Evolutionary conservation across 805 yeast species (phyloP).

Genomic region (Wickerhamia fluorescens): DNA sequence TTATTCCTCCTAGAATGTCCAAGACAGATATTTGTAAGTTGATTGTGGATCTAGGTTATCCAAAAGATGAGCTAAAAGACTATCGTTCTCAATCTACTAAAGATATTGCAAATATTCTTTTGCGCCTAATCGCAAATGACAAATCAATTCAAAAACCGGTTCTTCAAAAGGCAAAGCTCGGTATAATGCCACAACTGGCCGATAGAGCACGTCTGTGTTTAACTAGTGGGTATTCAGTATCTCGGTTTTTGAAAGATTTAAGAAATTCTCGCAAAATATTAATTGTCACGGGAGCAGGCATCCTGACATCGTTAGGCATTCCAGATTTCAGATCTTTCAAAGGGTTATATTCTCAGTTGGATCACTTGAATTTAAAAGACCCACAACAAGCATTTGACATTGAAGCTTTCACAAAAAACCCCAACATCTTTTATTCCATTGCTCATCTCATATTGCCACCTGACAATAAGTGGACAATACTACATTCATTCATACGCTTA

Average conservation of each 20-base stretch:
- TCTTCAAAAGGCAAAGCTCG: background rate
- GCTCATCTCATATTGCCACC: conserved; percentile 79
- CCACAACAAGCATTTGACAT: conserved; percentile 89
- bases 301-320: conserved; percentile 81
- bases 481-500: conserved; percentile 32
- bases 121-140: conserved; percentile 8
- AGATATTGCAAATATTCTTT: conserved; percentile 6
- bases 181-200: no score
- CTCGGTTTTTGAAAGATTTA: conserved; percentile 13
- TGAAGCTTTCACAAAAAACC: conserved; percentile 64
- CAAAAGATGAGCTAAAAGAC: conserved; percentile 3
- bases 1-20: conserved; percentile 8
- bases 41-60: conserved; percentile 13
- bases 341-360: conserved; percentile 71
- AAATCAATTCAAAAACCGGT: background rate
- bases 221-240: no score
- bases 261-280: conserved; percentile 40
- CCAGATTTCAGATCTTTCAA: conserved; percentile 90
- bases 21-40: conserved; percentile 10
- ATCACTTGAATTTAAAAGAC: conserved; percentile 64
- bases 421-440: conserved; percentile 74
- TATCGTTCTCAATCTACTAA: conserved; percentile 3
- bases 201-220: no score
- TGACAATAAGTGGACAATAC: conserved; percentile 25
- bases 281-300: conserved; percentile 90